Percentiles rank a stretch among this genome's conserved stretches.
phyloP scores from a whole-genome alignment of 768 basidiomycete genomes.

The Rhodocollybia butyracea region DNA sequence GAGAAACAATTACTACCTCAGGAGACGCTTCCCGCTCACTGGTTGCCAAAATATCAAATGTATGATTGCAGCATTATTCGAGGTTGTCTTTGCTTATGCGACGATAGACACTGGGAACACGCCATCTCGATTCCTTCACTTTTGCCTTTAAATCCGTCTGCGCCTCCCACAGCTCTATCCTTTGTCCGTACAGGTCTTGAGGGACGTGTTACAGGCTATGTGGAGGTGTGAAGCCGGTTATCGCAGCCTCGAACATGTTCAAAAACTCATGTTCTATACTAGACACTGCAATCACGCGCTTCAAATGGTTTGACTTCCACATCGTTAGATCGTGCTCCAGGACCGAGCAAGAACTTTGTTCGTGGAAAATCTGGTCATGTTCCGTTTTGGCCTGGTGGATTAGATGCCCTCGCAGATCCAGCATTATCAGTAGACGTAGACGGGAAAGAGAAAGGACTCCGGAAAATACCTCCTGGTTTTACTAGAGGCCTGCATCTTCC shows the following conservation, averaged over 20 bases:
- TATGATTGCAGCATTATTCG: constrained; percentile 30
- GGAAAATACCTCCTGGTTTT: constrained; percentile 81
- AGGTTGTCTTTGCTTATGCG: not conserved
- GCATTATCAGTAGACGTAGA: constrained; percentile 24
- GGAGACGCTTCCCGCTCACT: constrained; percentile 60
- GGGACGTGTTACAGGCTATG: constrained; percentile 77
- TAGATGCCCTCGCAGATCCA: constrained; percentile 59
- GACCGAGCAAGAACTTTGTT: constrained; percentile 76
- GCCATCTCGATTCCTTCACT: constrained; percentile 59
- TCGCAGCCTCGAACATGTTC: not conserved
- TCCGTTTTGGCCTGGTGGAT: constrained; percentile 92
- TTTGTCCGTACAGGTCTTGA: constrained; percentile 79
- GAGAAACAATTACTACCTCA: constrained; percentile 75
- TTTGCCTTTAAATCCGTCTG: constrained; percentile 62
- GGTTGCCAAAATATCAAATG: constrained; percentile 84
- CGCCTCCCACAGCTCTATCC: constrained; percentile 68
- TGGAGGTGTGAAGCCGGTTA: constrained; percentile 54
- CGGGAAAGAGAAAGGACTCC: constrained; percentile 43
- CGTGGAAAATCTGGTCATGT: constrained; percentile 91
- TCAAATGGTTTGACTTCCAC: constrained; percentile 80
- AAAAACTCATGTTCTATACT: constrained; percentile 1
- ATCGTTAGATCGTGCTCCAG: constrained; percentile 82
- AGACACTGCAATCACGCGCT: constrained; percentile 56
- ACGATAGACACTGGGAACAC: constrained; percentile 69
- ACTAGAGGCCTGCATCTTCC: constrained; percentile 73